phyloP scores from a whole-genome alignment of 495 filamentous ascomycete genomes.

The Talaromyces stipitatus region DNA sequence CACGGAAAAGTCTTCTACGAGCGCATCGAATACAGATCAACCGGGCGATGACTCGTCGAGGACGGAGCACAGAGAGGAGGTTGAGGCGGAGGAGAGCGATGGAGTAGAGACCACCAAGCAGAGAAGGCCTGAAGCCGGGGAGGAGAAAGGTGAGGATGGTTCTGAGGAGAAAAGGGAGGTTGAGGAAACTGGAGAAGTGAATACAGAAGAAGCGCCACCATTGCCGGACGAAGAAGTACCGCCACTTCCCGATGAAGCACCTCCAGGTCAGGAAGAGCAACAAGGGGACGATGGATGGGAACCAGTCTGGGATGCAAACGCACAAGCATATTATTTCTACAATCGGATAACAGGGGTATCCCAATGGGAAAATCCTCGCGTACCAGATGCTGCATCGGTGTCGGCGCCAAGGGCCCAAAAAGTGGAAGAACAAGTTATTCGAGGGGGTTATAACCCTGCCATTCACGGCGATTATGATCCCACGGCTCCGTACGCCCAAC shows the following conservation, averaged over 20 bases:
- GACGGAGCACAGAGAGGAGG: neutral
- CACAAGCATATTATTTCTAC: slow-evolving; percentile 78
- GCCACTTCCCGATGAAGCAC: slow-evolving; percentile 45
- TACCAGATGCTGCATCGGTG: slow-evolving; percentile 39
- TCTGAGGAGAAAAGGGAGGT: slow-evolving; percentile 9
- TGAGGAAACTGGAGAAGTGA: slow-evolving; percentile 10
- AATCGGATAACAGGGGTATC: slow-evolving; percentile 70
- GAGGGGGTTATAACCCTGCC: slow-evolving; percentile 83
- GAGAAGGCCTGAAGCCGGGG: slow-evolving; percentile 1
- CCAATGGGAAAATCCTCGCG: slow-evolving; percentile 87
- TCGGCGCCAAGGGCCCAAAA: slow-evolving; percentile 12
- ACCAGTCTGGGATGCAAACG: slow-evolving; percentile 67
- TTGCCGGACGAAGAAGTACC: slow-evolving; percentile 42
- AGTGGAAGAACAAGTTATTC: slow-evolving; percentile 16
- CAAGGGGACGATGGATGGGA: slow-evolving; percentile 84
- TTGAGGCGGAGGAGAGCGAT: no score
- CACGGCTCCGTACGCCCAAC: slow-evolving; percentile 79
- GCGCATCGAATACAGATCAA: neutral
- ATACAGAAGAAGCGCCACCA: slow-evolving; percentile 31
- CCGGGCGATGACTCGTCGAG: neutral
- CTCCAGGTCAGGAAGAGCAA: slow-evolving; percentile 29
- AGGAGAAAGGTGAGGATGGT: slow-evolving; percentile 13
- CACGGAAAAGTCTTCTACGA: neutral
- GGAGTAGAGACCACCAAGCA: neutral
- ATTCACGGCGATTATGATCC: slow-evolving; percentile 96